Conservation (phyloP, 371 early-diverging fungal genomes). For the Thermomucor indicae-seudaticae region DNA sequence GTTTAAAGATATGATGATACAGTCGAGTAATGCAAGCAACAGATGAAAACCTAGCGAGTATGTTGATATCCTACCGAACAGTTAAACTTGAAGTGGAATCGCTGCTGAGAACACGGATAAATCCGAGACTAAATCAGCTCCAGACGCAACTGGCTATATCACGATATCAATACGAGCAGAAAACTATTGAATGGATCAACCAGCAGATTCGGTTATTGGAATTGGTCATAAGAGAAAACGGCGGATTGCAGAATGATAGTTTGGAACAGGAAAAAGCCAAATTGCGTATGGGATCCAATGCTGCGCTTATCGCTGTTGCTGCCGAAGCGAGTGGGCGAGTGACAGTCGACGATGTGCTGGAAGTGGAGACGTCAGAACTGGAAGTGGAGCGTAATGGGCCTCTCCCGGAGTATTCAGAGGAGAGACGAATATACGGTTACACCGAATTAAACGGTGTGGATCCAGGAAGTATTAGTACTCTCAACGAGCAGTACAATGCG, state of each 20-base stretch:
- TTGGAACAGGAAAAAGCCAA: constrained; percentile 32
- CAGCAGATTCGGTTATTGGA: constrained; percentile 35
- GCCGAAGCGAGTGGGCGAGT: constrained; percentile 33
- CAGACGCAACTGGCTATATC: constrained; percentile 27
- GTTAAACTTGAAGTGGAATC: constrained; percentile 36
- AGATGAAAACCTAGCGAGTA: no score
- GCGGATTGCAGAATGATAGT: constrained; percentile 21
- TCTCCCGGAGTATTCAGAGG: constrained; percentile 30
- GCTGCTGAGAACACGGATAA: constrained; percentile 31
- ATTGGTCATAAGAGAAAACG: constrained; percentile 26
- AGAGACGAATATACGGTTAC: constrained; percentile 1
- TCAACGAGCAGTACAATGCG: constrained; percentile 1
- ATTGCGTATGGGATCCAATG: constrained; percentile 41
- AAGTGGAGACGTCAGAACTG: constrained; percentile 18
- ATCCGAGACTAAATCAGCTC: constrained; percentile 29
- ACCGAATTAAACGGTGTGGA: not conserved
- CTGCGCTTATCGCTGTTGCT: constrained; percentile 35
- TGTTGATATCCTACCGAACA: constrained; percentile 29
- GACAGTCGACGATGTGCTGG: constrained; percentile 43
- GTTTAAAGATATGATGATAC: no score
- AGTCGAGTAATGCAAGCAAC: no score
- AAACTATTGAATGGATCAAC: constrained; percentile 42
- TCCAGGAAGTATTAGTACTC: not conserved
- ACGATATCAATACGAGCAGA: constrained; percentile 32
- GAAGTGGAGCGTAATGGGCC: constrained; percentile 18